A percentile compares a stretch with the other conserved stretches of the same genome.
These are phyloP conservation scores for Aspergillus melleus DNA, from an alignment of 2,329 filamentous ascomycete species.

Conservation along the genomic window DNA sequence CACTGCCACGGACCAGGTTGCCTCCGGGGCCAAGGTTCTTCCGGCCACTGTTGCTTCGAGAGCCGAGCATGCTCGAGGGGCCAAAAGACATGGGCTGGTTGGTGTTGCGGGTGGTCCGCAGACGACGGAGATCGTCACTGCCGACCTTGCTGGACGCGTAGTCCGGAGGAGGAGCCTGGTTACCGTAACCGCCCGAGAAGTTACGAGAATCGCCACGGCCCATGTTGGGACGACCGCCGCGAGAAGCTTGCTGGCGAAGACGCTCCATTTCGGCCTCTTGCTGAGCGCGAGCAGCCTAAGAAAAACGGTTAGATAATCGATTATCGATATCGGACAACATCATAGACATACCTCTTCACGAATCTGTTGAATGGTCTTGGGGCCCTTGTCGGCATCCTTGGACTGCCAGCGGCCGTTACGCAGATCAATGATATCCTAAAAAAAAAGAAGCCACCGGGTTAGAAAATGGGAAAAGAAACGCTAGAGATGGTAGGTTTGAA, in stretches of 20 bases:
- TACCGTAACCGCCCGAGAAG: constrained; percentile 70
- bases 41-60: constrained; percentile 87
- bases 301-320: constrained; percentile 11
- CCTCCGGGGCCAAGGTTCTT: constrained; percentile 69
- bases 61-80: constrained; percentile 81
- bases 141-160: constrained; percentile 77
- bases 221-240: constrained; percentile 68
- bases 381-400: constrained; percentile 89
- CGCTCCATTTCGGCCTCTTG: constrained; percentile 75
- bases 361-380: constrained; percentile 93
- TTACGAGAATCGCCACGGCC: constrained; percentile 86
- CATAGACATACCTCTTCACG: constrained; percentile 66
- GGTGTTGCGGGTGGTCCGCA: constrained; percentile 63
- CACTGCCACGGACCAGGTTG: constrained; percentile 69
- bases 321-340: neutral
- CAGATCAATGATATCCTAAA: constrained; percentile 77
- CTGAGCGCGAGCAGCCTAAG: constrained; percentile 68
- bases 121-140: constrained; percentile 85
- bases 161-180: constrained; percentile 68
- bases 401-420: constrained; percentile 75
- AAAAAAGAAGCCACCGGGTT: neutral
- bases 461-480: neutral
- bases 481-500: neutral
- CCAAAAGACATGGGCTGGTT: constrained; percentile 68
- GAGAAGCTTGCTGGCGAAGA: constrained; percentile 48